Base-by-base conservation (phyloP, 257 asterid species). In the Rubia yunnanensis region DNA sequence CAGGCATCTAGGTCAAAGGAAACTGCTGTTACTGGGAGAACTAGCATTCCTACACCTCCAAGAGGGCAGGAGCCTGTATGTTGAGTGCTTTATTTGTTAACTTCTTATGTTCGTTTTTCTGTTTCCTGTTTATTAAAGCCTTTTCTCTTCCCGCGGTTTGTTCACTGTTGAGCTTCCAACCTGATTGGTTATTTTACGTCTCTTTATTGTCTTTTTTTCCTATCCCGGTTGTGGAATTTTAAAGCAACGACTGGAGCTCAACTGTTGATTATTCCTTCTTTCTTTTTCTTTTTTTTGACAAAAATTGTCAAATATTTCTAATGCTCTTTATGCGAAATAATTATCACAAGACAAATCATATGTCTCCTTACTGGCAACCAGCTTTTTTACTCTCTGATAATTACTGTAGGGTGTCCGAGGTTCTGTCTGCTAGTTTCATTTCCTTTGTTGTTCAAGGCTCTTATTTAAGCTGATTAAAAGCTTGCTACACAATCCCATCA, bases 61-160 rank as follows among this genome's bases (percentile, higher is more conserved):
- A 88, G 71, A 80, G 86, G 82, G 66, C 86, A 82, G 60, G 89
- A 84, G 39, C 83, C 79, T 32, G 98, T 86, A 86, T 66, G 94
- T 78, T 68, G 28, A 32, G 34, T 57, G 50, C 71, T 46, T 46
- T 23, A 46, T 23, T 50, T 48, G 11, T 50, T 64, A 30, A 39
- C 38, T 54, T 27, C 38, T 54, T 27, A 15, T 68, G 17, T 39
- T 58, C 0, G 5, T 31, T 30, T n/a, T 41, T 24, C 15, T n/a
- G 41, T 65, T 44, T 28, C 18, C 48, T 41, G 28, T 61, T 67
- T 8, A 53, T 48, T 46, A 41, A 60, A 60, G 63, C 74, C 52
- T 35, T 54, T 56, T 14, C 34, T 23, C 24, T 46, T 34, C 53
- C n/a, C 3, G 48, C 17, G 1, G 17, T 10, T 39, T 1, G 48